Conservation (phyloP, 345 rosid species). For the Camelina hispida region DNA sequence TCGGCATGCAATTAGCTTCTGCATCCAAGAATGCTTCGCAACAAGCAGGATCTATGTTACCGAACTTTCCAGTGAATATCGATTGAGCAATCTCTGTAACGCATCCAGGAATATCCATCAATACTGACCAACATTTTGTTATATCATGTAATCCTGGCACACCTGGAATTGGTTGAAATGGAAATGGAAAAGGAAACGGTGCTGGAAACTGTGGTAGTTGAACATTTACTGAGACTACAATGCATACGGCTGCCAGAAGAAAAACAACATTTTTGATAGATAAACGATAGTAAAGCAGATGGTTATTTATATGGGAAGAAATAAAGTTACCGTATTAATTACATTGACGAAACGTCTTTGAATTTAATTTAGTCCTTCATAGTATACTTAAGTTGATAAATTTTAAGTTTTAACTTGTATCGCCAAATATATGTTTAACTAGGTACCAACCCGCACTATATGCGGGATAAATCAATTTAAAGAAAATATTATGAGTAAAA, state of each 20-base stretch:
- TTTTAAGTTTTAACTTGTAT: too few relatives aligned
- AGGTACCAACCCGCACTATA: too few relatives aligned
- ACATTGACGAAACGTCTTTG: background rate
- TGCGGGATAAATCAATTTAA: too few relatives aligned
- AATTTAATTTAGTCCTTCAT: background rate
- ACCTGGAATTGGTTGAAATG: background rate
- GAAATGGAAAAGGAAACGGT: background rate
- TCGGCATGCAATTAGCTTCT: background rate
- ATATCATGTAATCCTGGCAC: background rate
- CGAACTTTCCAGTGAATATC: background rate
- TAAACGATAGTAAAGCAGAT: background rate
- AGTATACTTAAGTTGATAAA: too few relatives aligned
- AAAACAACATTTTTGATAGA: slow-evolving; percentile 3
- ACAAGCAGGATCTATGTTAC: background rate
- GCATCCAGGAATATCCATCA: slow-evolving; percentile 13
- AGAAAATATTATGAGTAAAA: too few relatives aligned
- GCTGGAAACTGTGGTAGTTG: background rate
- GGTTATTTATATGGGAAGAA: slow-evolving; percentile 24
- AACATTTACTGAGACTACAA: background rate
- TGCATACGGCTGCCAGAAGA: background rate
- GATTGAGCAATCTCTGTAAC: slow-evolving; percentile 19
- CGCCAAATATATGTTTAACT: background rate
- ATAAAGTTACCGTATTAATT: background rate
- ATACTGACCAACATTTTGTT: background rate
- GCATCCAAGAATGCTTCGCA: slow-evolving; percentile 11